Evolutionary conservation across 2,329 filamentous ascomycete species (phyloP), one percentile per base, ranked within the genome.

Genomic region (Fusarium sp.): DNA sequence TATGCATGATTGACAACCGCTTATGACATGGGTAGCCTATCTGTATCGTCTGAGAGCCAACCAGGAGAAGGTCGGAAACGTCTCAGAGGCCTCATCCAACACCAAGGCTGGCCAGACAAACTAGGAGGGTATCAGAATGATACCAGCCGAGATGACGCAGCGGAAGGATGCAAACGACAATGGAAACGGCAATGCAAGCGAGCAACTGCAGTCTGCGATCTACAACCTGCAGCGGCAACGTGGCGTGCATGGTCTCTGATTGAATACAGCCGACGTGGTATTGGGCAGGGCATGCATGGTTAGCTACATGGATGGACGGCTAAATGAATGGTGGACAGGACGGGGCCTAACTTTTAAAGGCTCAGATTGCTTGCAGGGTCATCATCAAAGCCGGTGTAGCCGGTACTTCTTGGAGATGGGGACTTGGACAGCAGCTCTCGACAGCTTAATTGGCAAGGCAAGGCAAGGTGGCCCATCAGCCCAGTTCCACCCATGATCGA

Each of bases 401-500:
- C 30, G 51, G 25, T 30, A 22, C 19, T 49, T 39, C 23, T 23
- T 39, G 44, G 23, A 39, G 52, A 37, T 32, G 35, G 33, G 25
- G 41, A 22, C 22, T 27, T 9, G 30, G 15, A 54, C n/a, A 19
- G n/a, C n/a, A 19, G n/a, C 35, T 30, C 30, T 33, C 6, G 30
- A 15, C 30, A 33, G 30, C 30, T 33, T n/a, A 37, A n/a, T n/a
- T n/a, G 35, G 35, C 17, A 54, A 45, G 51, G 35, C 17, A 54
- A 45, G 51, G 9, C 37, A 53, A 27, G 20, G 25, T 45, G 33
- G 22, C 22, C 23, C 10, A 43, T 20, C 46, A 41, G 35, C 22
- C 3, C 22, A 49, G 19, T 57, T 46, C 25, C 45, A 40, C 40
- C 17, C 32, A n/a, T 50, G 65, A 54, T 68, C 41, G 40, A 23